phyloP scores from a whole-genome alignment of 768 basidiomycete genomes.

The Termitomyces heimii region DNA sequence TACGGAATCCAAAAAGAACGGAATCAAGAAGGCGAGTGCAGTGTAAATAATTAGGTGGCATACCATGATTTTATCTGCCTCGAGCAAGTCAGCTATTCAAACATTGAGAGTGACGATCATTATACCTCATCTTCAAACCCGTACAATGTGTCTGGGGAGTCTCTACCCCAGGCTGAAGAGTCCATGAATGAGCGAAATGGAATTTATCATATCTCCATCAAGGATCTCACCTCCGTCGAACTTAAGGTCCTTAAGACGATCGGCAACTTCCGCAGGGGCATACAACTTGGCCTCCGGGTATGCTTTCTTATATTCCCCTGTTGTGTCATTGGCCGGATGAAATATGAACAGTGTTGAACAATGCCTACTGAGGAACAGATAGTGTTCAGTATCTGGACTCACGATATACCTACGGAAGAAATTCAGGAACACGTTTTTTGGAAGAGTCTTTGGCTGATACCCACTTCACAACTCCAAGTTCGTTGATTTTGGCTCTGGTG shows the following conservation, averaged over 20 bases:
- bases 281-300: constrained; percentile 65
- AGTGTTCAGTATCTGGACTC: constrained; percentile 48
- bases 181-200: neutral
- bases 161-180: constrained; percentile 46
- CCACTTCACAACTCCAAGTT: constrained; percentile 64
- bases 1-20: constrained; percentile 13
- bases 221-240: constrained; percentile 51
- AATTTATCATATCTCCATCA: neutral
- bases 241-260: constrained; percentile 43
- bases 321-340: neutral
- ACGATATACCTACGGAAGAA: constrained; percentile 41
- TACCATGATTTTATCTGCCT: constrained; percentile 41
- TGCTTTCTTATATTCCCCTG: constrained; percentile 51
- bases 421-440: neutral
- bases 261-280: constrained; percentile 46
- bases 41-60: neutral
- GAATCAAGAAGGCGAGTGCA: neutral
- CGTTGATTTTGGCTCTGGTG: constrained; percentile 53
- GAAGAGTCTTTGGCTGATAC: constrained; percentile 8
- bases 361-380: constrained; percentile 44
- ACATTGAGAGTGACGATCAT: neutral
- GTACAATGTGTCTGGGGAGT: constrained; percentile 50
- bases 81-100: neutral
- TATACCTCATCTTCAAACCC: constrained; percentile 65
- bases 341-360: neutral